phyloP scores from a whole-genome alignment of 306 rosid species.

The Astragalus glycyphyllos region DNA sequence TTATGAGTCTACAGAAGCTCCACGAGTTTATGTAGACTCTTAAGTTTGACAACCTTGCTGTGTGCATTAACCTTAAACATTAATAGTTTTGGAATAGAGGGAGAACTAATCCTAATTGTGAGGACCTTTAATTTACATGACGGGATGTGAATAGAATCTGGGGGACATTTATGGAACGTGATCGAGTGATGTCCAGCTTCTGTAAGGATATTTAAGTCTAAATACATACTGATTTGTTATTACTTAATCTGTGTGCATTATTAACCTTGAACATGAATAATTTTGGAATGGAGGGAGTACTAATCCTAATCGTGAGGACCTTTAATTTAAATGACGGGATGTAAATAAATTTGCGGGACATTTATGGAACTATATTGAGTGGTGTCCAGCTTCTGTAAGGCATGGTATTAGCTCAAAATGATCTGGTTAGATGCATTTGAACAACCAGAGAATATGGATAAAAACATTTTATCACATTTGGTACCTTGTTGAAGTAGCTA shows the following conservation, averaged over 20 bases:
- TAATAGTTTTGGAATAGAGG: too few species aligned
- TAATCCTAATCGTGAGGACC: not conserved
- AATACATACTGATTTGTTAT: too few species aligned
- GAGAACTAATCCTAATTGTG: not conserved
- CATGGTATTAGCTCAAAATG: conserved; percentile 23
- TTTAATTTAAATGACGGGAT: conserved; percentile 13
- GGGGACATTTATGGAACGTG: conserved; percentile 3
- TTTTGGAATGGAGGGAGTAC: too few species aligned
- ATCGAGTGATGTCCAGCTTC: too few species aligned
- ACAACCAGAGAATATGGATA: conserved; percentile 9
- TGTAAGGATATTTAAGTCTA: too few species aligned
- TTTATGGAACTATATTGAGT: conserved; percentile 25
- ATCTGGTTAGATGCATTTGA: conserved; percentile 11
- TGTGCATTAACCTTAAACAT: too few species aligned
- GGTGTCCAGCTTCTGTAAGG: conserved; percentile 19
- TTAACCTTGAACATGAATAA: too few species aligned
- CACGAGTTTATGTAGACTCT: too few species aligned
- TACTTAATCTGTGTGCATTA: too few species aligned
- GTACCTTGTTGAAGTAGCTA: conserved; percentile 6
- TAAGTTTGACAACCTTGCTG: too few species aligned
- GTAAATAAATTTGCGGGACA: conserved; percentile 28
- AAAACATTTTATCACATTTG: conserved; percentile 26
- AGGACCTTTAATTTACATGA: conserved; percentile 27
- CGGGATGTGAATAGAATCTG: conserved; percentile 14
- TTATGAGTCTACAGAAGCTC: too few species aligned